Percentiles rank a stretch among this genome's conserved stretches.
These are phyloP conservation scores for Talaromyces sp. DNA, from an alignment of 2,329 filamentous ascomycete species.

Conservation along the genomic window DNA sequence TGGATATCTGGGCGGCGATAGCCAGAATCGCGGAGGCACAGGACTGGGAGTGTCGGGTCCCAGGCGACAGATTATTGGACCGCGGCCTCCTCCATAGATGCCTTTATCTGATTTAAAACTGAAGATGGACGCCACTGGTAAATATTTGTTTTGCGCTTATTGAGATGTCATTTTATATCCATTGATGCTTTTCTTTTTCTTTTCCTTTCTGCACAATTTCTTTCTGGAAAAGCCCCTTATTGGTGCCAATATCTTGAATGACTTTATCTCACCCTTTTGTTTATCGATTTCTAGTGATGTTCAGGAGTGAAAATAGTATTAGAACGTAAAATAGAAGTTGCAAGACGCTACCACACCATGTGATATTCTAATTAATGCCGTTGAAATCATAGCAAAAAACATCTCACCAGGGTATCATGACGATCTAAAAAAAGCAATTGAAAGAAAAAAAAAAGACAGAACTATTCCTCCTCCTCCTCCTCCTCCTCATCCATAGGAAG, in stretches of 20 bases:
- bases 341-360: neutral
- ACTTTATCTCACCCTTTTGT: neutral
- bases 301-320: neutral
- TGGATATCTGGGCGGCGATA: constrained; percentile 58
- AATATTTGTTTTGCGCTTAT: neutral
- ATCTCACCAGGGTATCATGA: neutral
- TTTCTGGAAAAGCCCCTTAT: neutral
- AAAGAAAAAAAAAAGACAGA: neutral
- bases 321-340: neutral
- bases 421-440: neutral
- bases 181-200: neutral
- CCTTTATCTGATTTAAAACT: neutral
- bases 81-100: constrained; percentile 44
- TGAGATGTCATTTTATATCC: neutral
- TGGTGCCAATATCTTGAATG: neutral
- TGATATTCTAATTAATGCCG: neutral
- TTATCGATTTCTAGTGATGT: neutral
- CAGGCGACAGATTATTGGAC: constrained; percentile 59
- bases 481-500: constrained; percentile 13
- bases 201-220: neutral
- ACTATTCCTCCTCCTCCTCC: constrained; percentile 1
- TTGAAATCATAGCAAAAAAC: neutral
- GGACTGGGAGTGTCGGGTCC: constrained; percentile 50
- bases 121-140: too few species aligned
- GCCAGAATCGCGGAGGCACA: constrained; percentile 50